Percentiles rank a stretch among this genome's conserved stretches.
Evolutionary conservation across 192 early-diverging fungal genomes (phyloP).

Genomic region (Funneliformis geosporum): DNA sequence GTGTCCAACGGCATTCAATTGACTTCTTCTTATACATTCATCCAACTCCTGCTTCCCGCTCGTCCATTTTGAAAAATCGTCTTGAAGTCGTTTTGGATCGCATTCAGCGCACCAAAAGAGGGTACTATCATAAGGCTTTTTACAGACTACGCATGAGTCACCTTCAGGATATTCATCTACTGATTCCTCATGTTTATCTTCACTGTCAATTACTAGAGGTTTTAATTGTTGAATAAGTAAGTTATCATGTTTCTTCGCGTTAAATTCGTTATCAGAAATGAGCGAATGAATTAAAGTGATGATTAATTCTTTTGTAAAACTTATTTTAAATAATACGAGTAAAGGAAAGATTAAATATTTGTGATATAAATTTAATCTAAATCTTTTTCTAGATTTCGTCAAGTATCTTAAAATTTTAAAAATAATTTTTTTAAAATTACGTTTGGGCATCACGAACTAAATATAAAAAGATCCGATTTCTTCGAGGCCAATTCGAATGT

Average conservation of each 20-base stretch:
- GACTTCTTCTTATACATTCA: neutral
- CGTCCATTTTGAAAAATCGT: conserved; percentile 4
- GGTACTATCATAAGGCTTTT: neutral
- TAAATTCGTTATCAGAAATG: too few species aligned
- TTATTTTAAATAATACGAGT: too few species aligned
- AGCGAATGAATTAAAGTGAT: too few species aligned
- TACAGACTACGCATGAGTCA: neutral
- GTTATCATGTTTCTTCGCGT: too few species aligned
- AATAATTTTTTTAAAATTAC: neutral
- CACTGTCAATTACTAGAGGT: neutral
- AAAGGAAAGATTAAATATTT: too few species aligned
- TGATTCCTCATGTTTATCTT: neutral
- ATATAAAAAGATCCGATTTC: neutral
- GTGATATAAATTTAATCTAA: too few species aligned
- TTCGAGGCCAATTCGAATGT: neutral
- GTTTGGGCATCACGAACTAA: neutral
- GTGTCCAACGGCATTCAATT: neutral
- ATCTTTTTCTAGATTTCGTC: too few species aligned
- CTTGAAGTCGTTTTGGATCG: neutral
- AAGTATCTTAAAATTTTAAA: neutral
- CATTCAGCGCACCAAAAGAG: conserved; percentile 11
- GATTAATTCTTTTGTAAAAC: too few species aligned
- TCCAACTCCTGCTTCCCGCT: conserved; percentile 1
- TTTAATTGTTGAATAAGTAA: too few species aligned
- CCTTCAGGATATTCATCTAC: neutral